A percentile compares a stretch with the other conserved stretches of the same genome.
Evolutionary conservation across 2,329 filamentous ascomycete species (phyloP).

Genomic region (Arthrobotrys conoides): DNA sequence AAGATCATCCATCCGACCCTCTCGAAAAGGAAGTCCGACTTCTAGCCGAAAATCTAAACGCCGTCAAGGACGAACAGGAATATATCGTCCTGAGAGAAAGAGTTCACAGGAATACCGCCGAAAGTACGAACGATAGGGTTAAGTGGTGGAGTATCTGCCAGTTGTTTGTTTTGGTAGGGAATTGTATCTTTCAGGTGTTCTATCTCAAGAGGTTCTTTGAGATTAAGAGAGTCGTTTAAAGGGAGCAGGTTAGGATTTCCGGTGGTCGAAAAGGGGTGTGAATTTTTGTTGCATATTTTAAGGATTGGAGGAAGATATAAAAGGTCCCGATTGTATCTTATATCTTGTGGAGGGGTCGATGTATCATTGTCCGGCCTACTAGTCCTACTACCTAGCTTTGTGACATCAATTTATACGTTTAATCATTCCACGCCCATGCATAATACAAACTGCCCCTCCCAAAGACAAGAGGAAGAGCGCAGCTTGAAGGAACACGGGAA

Average conservation of each 20-base stretch:
- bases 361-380: background rate
- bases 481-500: background rate
- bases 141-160: slow-evolving; percentile 99
- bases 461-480: too few relatives aligned
- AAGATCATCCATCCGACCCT: slow-evolving; percentile 85
- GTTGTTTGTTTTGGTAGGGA: slow-evolving; percentile 86
- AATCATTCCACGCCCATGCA: too few relatives aligned
- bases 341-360: background rate
- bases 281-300: slow-evolving; percentile 16
- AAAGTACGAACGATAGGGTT: slow-evolving; percentile 96
- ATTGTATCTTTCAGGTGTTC: slow-evolving; percentile 99
- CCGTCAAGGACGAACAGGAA: slow-evolving; percentile 97
- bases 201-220: slow-evolving; percentile 99
- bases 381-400: background rate
- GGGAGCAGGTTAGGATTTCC: background rate
- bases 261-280: background rate
- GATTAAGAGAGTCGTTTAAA: slow-evolving; percentile 78
- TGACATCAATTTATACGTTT: slow-evolving; percentile 12
- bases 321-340: too few relatives aligned
- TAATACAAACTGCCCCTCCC: too few relatives aligned
- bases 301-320: background rate
- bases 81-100: slow-evolving; percentile 97
- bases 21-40: slow-evolving; percentile 89
- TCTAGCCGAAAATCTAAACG: slow-evolving; percentile 85
- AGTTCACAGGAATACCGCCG: slow-evolving; percentile 96